These are phyloP conservation scores for Arbutus unedo DNA, from an alignment of 148 eudicot species.

Conservation along the genomic window DNA sequence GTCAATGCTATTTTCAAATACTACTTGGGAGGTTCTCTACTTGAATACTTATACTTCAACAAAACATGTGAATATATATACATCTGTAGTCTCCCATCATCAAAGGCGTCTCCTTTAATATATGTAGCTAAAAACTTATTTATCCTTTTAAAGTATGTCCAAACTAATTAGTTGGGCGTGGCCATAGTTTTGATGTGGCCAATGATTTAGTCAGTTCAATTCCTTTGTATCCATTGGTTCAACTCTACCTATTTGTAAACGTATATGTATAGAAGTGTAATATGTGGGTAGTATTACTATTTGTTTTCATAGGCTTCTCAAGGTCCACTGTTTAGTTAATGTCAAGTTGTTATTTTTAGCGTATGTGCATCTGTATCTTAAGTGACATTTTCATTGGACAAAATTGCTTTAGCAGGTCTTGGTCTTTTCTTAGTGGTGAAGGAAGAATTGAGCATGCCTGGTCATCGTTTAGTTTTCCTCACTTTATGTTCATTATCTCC, in stretches of 20 bases:
- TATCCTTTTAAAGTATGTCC: neutral
- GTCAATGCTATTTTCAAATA: too few species aligned
- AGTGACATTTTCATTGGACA: neutral
- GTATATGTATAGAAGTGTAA: neutral
- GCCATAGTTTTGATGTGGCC: neutral
- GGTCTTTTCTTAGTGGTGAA: neutral
- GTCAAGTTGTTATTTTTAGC: neutral
- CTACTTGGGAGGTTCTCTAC: too few species aligned
- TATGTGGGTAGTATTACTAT: neutral
- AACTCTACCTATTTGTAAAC: neutral
- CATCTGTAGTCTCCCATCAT: too few species aligned
- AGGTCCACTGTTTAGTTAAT: neutral
- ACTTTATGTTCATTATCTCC: neutral
- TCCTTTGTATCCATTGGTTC: neutral
- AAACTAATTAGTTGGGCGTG: neutral
- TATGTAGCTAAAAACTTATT: too few species aligned
- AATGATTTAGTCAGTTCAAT: neutral
- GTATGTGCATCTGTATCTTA: neutral
- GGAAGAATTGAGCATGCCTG: conserved; percentile 7
- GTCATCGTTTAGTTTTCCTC: neutral
- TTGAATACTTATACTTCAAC: too few species aligned
- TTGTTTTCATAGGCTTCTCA: neutral
- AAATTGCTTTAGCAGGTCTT: neutral
- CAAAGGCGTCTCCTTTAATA: too few species aligned
- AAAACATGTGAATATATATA: too few species aligned